These are phyloP conservation scores for Pythium vanterpoolii DNA, from an alignment of 352 stramenopile species.

Conservation along the genomic window DNA sequence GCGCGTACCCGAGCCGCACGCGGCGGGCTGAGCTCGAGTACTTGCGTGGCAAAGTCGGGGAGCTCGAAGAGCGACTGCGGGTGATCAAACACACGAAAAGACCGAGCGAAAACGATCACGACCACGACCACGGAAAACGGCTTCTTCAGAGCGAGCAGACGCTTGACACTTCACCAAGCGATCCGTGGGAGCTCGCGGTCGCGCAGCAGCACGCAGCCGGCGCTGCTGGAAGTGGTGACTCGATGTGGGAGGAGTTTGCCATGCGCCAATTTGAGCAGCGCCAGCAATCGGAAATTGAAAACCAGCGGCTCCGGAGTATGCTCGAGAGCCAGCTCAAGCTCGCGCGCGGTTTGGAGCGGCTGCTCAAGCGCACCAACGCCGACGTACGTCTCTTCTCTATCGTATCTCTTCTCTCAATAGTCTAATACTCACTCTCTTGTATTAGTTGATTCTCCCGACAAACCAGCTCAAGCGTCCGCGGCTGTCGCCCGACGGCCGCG, in stretches of 20 bases:
- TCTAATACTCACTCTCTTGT: not conserved
- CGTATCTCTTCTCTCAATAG: not conserved
- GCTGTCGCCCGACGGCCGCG: not conserved
- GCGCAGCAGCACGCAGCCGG: not conserved
- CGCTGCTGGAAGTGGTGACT: not conserved
- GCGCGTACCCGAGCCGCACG: conserved; percentile 21
- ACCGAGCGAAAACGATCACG: not conserved
- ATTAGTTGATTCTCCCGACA: conserved; percentile 13
- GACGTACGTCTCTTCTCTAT: conserved; percentile 11
- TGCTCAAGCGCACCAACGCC: conserved; percentile 23
- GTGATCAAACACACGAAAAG: conserved; percentile 20
- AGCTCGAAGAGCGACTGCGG: conserved; percentile 19
- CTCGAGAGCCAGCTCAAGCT: conserved; percentile 66
- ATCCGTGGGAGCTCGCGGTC: conserved; percentile 12
- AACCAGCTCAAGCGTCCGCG: conserved; percentile 20
- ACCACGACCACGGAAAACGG: no score
- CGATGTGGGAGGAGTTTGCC: conserved; percentile 23
- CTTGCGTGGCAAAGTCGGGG: conserved; percentile 12
- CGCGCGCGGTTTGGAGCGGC: conserved; percentile 22
- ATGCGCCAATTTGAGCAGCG: conserved; percentile 23
- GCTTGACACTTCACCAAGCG: not conserved
- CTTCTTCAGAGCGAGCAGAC: no score
- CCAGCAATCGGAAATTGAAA: conserved; percentile 46
- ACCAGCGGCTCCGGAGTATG: conserved; percentile 44
- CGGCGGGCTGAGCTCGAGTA: conserved; percentile 21